Evolutionary conservation across 2,329 filamentous ascomycete species (phyloP), one percentile per base, ranked within the genome.

Genomic region (Nigrograna mackinnonii): DNA sequence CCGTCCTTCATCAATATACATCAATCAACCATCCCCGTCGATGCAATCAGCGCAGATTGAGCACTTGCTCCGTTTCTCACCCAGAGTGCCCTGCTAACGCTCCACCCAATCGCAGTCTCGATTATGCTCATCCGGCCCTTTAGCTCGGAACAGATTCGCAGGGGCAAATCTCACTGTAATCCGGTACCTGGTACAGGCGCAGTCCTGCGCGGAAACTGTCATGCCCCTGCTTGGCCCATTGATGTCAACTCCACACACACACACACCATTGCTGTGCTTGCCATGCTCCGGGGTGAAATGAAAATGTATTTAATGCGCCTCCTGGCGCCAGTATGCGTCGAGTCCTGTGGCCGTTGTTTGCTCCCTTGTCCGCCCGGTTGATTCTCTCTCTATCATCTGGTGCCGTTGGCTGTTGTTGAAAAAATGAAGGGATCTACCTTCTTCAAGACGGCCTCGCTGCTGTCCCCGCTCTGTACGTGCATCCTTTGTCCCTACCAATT

Each of bases 1-100:
- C 60, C 57, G 57, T 50, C 54, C 52, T 57, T 56, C 55, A 60
- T 58, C 58, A 64, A 68, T 68, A 44, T 66, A 67, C 46, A 52
- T 66, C 62, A 68, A 67, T 65, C 60, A 66, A 57, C 26, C 11
- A 22, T 38, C 55, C 54, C 44, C 44, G 46, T 39, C 47, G 33
- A 43, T 44, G 50, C 54, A 48, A 54, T 59, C 55, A 54, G 36
- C 39, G 43, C 51, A 65, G 40, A 66, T 68, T 67, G 60, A 58
- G 49, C 47, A 32, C 32, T 35, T 33, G 13, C 26, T 48, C 52
- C 49, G 46, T 54, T 54, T 58, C 46, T 60, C 51, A 49, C 39
- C 44, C 49, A 53, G 44, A 58, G 37, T 54, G 52, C 37, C 39
- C 49, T 47, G 42, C 48, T 54, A 44, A 49, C 39, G 37, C 22